Evolutionary conservation across 202 grass and related monocot genomes (phyloP).

Genomic region (Dendrocalamus latiflorus): DNA sequence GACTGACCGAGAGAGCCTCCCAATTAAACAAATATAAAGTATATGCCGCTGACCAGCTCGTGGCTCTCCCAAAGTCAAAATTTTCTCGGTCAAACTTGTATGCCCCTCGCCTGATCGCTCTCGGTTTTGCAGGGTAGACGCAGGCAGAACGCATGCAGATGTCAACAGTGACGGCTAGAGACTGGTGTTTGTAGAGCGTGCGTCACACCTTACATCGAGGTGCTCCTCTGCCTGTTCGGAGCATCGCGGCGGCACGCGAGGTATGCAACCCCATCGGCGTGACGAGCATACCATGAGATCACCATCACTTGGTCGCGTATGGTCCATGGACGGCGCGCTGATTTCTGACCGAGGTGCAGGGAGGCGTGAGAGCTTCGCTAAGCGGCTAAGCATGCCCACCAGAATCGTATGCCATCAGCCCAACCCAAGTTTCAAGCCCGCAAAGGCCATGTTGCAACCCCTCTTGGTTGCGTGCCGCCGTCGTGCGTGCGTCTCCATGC

Average conservation of each 20-base stretch:
- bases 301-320: neutral
- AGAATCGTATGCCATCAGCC: no score
- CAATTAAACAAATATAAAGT: neutral
- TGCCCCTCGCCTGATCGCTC: neutral
- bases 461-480: neutral
- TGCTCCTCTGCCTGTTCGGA: neutral
- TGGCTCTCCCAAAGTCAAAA: neutral
- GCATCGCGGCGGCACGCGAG: neutral
- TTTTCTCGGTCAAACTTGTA: neutral
- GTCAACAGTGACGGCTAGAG: neutral
- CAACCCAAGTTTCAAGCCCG: no score
- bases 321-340: neutral
- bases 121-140: neutral
- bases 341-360: neutral
- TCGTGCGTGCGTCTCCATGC: neutral
- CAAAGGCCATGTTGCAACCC: neutral
- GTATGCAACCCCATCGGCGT: neutral
- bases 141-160: neutral
- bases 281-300: neutral
- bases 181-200: neutral
- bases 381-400: no score
- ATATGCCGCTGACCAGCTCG: neutral
- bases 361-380: neutral
- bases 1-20: neutral
- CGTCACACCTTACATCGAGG: neutral